phyloP scores from a whole-genome alignment of 768 basidiomycete species.

The Hygrophoropsis aurantiaca region DNA sequence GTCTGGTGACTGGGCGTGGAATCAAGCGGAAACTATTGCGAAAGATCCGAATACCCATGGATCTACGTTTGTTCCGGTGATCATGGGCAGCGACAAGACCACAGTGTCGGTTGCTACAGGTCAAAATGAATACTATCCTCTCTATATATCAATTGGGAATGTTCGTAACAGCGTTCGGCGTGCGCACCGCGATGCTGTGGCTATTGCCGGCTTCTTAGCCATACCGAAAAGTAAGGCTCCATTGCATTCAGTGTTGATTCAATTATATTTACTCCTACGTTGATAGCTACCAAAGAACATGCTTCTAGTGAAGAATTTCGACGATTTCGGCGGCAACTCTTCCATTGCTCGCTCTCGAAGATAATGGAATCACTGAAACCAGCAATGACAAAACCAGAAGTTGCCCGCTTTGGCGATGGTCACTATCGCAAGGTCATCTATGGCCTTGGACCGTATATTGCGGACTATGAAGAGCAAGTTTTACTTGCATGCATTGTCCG shows the following conservation, averaged over 20 bases:
- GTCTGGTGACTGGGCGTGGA: slow-evolving; percentile 16
- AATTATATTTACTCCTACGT: not conserved
- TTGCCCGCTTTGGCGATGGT: slow-evolving; percentile 29
- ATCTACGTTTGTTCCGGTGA: slow-evolving; percentile 10
- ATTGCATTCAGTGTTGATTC: too few relatives aligned
- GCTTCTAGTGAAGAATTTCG: slow-evolving; percentile 15
- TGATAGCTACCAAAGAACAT: slow-evolving; percentile 10
- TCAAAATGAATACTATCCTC: slow-evolving; percentile 18
- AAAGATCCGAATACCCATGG: slow-evolving; percentile 7
- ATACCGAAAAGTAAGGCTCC: too few relatives aligned
- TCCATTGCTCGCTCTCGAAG: slow-evolving; percentile 25
- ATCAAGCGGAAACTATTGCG: slow-evolving; percentile 14
- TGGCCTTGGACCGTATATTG: slow-evolving; percentile 38
- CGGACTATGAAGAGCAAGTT: slow-evolving; percentile 40
- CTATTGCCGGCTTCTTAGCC: too few relatives aligned
- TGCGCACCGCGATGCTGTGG: too few relatives aligned
- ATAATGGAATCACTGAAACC: slow-evolving; percentile 25
- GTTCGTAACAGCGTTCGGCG: too few relatives aligned
- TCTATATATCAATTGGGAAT: too few relatives aligned
- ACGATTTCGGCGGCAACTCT: slow-evolving; percentile 29
- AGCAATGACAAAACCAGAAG: slow-evolving; percentile 25
- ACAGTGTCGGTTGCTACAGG: slow-evolving; percentile 20
- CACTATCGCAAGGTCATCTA: slow-evolving; percentile 29
- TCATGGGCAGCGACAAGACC: slow-evolving; percentile 22
- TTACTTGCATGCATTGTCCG: slow-evolving; percentile 31